Percentiles rank a stretch among this genome's conserved stretches.
These are phyloP conservation scores for Aspergillus conjunctus DNA, from an alignment of 495 filamentous ascomycete species.

Conservation along the genomic window DNA sequence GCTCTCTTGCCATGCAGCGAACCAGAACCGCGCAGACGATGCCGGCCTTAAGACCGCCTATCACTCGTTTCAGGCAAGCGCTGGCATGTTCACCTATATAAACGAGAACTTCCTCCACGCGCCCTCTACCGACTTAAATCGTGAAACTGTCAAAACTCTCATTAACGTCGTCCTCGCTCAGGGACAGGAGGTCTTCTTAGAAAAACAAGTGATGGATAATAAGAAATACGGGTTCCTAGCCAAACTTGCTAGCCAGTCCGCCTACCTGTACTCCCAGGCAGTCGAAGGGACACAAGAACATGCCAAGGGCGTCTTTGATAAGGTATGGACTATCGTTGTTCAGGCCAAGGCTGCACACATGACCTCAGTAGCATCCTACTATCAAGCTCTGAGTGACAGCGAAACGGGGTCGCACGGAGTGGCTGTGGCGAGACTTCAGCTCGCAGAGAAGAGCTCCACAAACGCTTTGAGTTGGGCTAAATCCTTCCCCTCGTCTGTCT, in stretches of 20 bases:
- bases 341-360: slow-evolving; percentile 88
- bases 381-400: slow-evolving; percentile 88
- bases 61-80: slow-evolving; percentile 96
- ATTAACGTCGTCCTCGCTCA: slow-evolving; percentile 93
- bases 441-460: slow-evolving; percentile 73
- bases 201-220: slow-evolving; percentile 90
- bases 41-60: slow-evolving; percentile 93
- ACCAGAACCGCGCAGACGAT: slow-evolving; percentile 90
- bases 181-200: slow-evolving; percentile 93
- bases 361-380: slow-evolving; percentile 87
- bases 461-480: slow-evolving; percentile 78
- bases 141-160: slow-evolving; percentile 92
- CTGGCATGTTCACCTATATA: slow-evolving; percentile 99
- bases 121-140: slow-evolving; percentile 88
- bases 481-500: slow-evolving; percentile 76
- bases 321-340: slow-evolving; percentile 83
- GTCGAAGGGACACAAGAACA: slow-evolving; percentile 90
- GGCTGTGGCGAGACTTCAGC: slow-evolving; percentile 79
- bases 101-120: slow-evolving; percentile 99
- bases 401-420: slow-evolving; percentile 85
- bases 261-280: slow-evolving; percentile 83
- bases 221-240: slow-evolving; percentile 93
- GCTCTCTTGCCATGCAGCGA: slow-evolving; percentile 90
- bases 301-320: slow-evolving; percentile 92
- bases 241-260: slow-evolving; percentile 89